phyloP scores from a whole-genome alignment of 345 rosid genomes.

The Pseudoturritis turrita region DNA sequence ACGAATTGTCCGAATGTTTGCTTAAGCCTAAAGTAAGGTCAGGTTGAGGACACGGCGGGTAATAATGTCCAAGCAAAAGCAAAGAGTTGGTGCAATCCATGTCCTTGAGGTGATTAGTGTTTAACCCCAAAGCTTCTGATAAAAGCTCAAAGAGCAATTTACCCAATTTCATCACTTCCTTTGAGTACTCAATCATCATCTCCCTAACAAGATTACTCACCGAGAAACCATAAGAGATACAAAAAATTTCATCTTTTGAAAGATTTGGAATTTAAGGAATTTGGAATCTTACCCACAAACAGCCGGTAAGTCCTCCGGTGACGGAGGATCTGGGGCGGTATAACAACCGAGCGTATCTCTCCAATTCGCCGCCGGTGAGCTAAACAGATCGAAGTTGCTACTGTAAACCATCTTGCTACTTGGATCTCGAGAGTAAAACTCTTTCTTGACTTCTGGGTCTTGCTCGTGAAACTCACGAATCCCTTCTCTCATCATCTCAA shows the following conservation, averaged over 20 bases:
- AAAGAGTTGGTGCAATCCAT: conserved; percentile 42
- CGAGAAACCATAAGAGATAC: neutral
- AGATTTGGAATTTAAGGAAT: no score
- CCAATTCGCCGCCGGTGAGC: conserved; percentile 36
- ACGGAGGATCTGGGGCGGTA: conserved; percentile 40
- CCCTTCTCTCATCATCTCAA: conserved; percentile 19
- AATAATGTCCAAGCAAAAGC: conserved; percentile 39
- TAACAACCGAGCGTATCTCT: conserved; percentile 35
- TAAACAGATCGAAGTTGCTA: conserved; percentile 44
- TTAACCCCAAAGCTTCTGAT: conserved; percentile 55
- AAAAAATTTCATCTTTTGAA: neutral
- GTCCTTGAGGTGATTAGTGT: conserved; percentile 35
- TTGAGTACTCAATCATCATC: conserved; percentile 37
- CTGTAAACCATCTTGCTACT: conserved; percentile 19
- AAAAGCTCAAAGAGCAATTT: conserved; percentile 41
- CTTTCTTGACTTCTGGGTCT: conserved; percentile 19
- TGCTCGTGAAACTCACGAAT: conserved; percentile 27
- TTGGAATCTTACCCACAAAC: conserved; percentile 39
- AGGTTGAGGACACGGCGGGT: conserved; percentile 56
- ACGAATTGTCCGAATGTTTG: conserved; percentile 44
- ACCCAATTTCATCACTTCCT: conserved; percentile 41
- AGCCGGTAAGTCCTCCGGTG: conserved; percentile 34
- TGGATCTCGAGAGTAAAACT: conserved; percentile 31
- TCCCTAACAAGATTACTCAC: conserved; percentile 26
- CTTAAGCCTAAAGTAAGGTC: conserved; percentile 44